Conservation (phyloP, 2,329 filamentous ascomycete species). For the Ilyonectria destructans region DNA sequence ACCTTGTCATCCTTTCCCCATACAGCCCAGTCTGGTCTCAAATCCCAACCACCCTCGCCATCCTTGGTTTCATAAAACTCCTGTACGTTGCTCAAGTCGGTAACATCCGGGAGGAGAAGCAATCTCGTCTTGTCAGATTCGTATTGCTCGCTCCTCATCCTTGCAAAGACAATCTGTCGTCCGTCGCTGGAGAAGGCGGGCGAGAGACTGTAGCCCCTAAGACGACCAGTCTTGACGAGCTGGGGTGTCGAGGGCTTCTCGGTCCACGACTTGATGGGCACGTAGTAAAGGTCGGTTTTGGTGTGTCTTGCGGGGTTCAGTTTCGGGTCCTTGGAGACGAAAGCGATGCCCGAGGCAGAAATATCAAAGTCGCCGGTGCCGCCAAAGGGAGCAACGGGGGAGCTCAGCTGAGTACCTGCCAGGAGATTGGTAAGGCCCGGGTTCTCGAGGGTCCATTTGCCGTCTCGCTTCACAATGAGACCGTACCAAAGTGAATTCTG, state of each 20-base stretch:
- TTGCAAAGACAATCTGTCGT: slow-evolving; percentile 80
- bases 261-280: slow-evolving; percentile 75
- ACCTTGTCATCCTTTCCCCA: slow-evolving; percentile 74
- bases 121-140: slow-evolving; percentile 82
- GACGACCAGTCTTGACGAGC: slow-evolving; percentile 67
- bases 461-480: slow-evolving; percentile 65
- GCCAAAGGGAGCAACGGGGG: slow-evolving; percentile 84
- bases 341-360: slow-evolving; percentile 75
- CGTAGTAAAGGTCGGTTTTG: slow-evolving; percentile 85
- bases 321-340: slow-evolving; percentile 82
- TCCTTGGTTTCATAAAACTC: slow-evolving; percentile 76
- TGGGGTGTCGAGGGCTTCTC: slow-evolving; percentile 68
- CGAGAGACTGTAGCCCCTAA: slow-evolving; percentile 75
- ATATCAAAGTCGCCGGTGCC: slow-evolving; percentile 87
- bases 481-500: slow-evolving; percentile 83
- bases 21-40: slow-evolving; percentile 69
- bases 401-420: slow-evolving; percentile 72
- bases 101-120: slow-evolving; percentile 75
- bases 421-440: slow-evolving; percentile 76
- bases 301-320: slow-evolving; percentile 83
- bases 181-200: slow-evolving; percentile 85
- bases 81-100: slow-evolving; percentile 70
- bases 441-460: slow-evolving; percentile 60
- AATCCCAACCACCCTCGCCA: slow-evolving; percentile 76
- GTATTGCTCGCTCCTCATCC: slow-evolving; percentile 84